These are phyloP conservation scores for Triticum dicoccoides DNA, from an alignment of 176 grass and related monocot genomes.

Conservation along the genomic window DNA sequence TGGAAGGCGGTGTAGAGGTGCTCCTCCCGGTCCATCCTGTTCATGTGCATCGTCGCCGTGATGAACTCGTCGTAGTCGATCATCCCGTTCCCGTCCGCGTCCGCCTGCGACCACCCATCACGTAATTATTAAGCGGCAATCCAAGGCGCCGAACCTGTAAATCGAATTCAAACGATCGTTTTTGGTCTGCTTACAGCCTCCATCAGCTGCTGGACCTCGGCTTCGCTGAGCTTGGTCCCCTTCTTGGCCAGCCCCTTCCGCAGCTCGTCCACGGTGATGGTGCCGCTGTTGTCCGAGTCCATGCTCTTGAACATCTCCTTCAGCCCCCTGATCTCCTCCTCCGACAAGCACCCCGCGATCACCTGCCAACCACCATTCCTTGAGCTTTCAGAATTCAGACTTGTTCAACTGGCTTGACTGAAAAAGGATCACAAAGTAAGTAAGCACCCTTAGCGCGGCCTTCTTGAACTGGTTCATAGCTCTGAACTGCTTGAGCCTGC, in stretches of 20 bases:
- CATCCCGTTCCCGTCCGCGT: conserved; percentile 74
- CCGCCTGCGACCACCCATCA: conserved; percentile 33
- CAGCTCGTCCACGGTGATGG: conserved; percentile 75
- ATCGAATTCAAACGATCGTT: neutral
- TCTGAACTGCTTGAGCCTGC: conserved; percentile 83
- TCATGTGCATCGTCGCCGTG: conserved; percentile 92
- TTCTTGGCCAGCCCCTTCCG: conserved; percentile 69
- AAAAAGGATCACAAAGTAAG: neutral
- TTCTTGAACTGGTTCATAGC: conserved; percentile 95
- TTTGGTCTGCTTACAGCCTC: conserved; percentile 48
- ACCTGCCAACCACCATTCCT: conserved; percentile 29
- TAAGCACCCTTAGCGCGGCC: conserved; percentile 47
- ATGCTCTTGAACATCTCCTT: conserved; percentile 94
- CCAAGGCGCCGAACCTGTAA: neutral
- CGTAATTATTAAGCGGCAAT: neutral
- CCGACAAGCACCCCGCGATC: conserved; percentile 73
- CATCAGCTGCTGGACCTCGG: conserved; percentile 78
- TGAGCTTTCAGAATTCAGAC: neutral
- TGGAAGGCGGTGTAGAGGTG: conserved; percentile 84
- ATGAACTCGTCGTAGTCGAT: conserved; percentile 96
- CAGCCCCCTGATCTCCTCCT: conserved; percentile 80
- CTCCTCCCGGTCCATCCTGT: conserved; percentile 78
- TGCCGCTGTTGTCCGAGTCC: conserved; percentile 76
- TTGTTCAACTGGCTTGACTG: neutral
- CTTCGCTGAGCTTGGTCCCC: conserved; percentile 70